Conservation (phyloP, 2,329 filamentous ascomycete species). For the Trichoderma oligosporum region DNA sequence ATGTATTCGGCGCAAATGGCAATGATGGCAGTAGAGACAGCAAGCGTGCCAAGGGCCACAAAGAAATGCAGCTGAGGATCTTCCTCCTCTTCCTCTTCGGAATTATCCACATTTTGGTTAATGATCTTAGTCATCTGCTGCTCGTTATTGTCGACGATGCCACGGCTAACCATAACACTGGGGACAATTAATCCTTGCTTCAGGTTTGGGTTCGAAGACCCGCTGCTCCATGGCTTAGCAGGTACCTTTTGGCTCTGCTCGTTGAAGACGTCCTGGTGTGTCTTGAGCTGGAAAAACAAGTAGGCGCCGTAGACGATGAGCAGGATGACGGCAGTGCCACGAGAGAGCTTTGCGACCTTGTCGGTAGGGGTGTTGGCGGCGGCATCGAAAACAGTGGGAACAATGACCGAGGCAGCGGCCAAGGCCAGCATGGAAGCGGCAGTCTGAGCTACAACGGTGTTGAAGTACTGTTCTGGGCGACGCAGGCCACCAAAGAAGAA, state of each 20-base stretch:
- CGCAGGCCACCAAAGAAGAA: constrained; percentile 85
- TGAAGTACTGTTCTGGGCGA: constrained; percentile 81
- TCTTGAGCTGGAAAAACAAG: constrained; percentile 86
- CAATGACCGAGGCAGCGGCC: constrained; percentile 76
- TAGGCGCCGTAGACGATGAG: constrained; percentile 80
- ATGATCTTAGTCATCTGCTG: constrained; percentile 43
- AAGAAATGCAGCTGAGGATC: constrained; percentile 68
- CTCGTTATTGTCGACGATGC: constrained; percentile 35
- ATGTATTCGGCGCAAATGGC: constrained; percentile 79
- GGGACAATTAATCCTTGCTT: constrained; percentile 40
- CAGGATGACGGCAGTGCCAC: constrained; percentile 74
- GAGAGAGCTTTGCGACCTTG: constrained; percentile 61
- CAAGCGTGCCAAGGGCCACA: constrained; percentile 69
- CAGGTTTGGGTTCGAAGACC: constrained; percentile 32
- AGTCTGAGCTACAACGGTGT: constrained; percentile 86
- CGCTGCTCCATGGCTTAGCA: constrained; percentile 44
- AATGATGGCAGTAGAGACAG: constrained; percentile 71
- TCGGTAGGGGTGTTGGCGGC: constrained; percentile 38
- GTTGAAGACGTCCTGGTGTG: constrained; percentile 76
- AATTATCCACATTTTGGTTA: constrained; percentile 41
- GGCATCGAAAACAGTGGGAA: constrained; percentile 79
- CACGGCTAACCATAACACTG: constrained; percentile 38
- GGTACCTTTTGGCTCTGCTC: constrained; percentile 73
- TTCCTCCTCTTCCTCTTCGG: constrained; percentile 66
- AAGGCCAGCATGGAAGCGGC: constrained; percentile 76